A percentile compares a stretch with the other conserved stretches of the same genome.
Conservation (phyloP, 148 eudicot species). For the Bassia scoparia region DNA sequence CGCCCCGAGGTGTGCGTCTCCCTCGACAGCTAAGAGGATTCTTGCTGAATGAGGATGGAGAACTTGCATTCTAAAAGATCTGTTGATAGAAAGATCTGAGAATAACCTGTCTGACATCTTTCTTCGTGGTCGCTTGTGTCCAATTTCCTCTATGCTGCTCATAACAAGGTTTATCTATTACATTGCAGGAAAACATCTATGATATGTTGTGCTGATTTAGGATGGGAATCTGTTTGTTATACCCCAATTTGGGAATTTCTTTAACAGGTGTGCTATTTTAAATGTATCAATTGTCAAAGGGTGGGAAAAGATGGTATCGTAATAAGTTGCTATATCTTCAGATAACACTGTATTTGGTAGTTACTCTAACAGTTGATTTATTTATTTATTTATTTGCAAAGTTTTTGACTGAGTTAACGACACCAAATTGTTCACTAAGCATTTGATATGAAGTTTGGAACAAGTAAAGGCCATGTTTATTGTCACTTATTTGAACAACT, state of each 20-base stretch:
- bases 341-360: background rate
- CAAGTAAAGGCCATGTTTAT: too few species aligned
- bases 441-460: too few species aligned
- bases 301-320: too few species aligned
- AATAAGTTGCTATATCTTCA: background rate
- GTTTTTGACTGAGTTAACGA: too few species aligned
- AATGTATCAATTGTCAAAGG: too few species aligned
- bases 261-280: too few species aligned
- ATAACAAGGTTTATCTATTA: conserved; percentile 48
- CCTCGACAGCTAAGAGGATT: conserved; percentile 62
- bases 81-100: conserved; percentile 46
- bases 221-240: background rate
- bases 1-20: conserved; percentile 52
- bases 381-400: background rate
- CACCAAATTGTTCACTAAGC: too few species aligned
- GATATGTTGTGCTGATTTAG: background rate
- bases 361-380: background rate
- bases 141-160: conserved; percentile 58
- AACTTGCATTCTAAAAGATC: conserved; percentile 47
- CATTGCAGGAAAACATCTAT: too few species aligned
- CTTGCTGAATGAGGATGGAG: conserved; percentile 75
- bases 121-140: conserved; percentile 59
- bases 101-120: conserved; percentile 55
- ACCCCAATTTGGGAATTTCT: background rate
- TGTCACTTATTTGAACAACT: too few species aligned